Percentiles rank a stretch among this genome's conserved stretches.
Conservation (phyloP, 2,329 filamentous ascomycete genomes). For the Xylariaceae sp. region DNA sequence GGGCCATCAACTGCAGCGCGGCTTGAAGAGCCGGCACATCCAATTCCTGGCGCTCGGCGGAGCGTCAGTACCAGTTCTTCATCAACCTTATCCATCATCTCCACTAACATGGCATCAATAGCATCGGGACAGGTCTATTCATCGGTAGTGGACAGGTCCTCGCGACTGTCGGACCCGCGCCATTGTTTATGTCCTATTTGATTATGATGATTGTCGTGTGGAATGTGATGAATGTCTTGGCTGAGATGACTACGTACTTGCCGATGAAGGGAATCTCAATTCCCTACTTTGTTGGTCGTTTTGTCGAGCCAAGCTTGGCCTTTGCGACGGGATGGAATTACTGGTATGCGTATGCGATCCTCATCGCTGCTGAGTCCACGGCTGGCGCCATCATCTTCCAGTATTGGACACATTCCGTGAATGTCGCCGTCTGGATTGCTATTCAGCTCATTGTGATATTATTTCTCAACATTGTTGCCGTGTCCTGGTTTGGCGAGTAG, state of each 20-base stretch:
- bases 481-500: slow-evolving; percentile 53
- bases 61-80: slow-evolving; percentile 32
- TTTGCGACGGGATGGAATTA: slow-evolving; percentile 59
- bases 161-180: slow-evolving; percentile 56
- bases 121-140: slow-evolving; percentile 61
- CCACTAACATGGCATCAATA: slow-evolving; percentile 24
- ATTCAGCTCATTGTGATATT: slow-evolving; percentile 53
- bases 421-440: slow-evolving; percentile 56
- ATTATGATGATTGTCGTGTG: slow-evolving; percentile 52
- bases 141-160: slow-evolving; percentile 58
- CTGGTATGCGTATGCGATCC: slow-evolving; percentile 58
- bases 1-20: slow-evolving; percentile 47
- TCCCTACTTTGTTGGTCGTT: slow-evolving; percentile 53
- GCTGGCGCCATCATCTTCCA: slow-evolving; percentile 56
- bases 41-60: slow-evolving; percentile 56
- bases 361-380: slow-evolving; percentile 54
- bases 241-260: slow-evolving; percentile 53
- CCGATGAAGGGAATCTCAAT: slow-evolving; percentile 55
- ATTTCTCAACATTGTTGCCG: slow-evolving; percentile 53
- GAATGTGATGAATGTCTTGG: slow-evolving; percentile 52
- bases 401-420: slow-evolving; percentile 54
- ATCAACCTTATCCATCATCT: neutral
- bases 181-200: slow-evolving; percentile 65
- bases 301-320: slow-evolving; percentile 51
- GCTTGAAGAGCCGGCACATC: slow-evolving; percentile 57